Conservation (phyloP, 2,329 filamentous ascomycete genomes). For the Ophiocordyceps camponoti-saundersi region DNA sequence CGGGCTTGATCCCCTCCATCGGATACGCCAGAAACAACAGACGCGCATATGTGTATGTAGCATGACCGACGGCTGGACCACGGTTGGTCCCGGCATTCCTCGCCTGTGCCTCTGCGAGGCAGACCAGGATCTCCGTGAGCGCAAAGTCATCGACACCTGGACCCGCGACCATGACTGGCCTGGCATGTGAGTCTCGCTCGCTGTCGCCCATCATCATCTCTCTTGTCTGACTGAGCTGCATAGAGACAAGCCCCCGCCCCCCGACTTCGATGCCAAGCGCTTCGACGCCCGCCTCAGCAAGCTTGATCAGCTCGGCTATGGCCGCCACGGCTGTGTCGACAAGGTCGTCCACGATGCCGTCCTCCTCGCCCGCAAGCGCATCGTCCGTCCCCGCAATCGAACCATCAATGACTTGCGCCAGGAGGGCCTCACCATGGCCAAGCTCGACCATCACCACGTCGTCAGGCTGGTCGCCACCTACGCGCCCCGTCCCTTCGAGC, state of each 20-base stretch:
- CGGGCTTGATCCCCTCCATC: no score
- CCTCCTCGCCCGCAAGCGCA: slow-evolving; percentile 26
- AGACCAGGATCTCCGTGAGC: slow-evolving; percentile 14
- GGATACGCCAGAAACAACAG: not conserved
- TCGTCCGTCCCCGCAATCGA: slow-evolving; percentile 16
- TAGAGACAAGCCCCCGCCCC: slow-evolving; percentile 13
- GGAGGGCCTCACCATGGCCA: slow-evolving; percentile 29
- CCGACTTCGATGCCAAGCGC: slow-evolving; percentile 14
- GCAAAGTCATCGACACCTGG: slow-evolving; percentile 14
- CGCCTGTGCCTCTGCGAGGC: slow-evolving; percentile 8
- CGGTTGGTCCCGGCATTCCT: slow-evolving; percentile 11
- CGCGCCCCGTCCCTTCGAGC: slow-evolving; percentile 18
- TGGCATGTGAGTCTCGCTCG: slow-evolving; percentile 11
- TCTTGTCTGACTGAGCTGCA: not conserved
- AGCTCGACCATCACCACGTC: slow-evolving; percentile 28
- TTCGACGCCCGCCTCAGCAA: slow-evolving; percentile 15
- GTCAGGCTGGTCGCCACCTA: slow-evolving; percentile 30
- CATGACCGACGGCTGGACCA: slow-evolving; percentile 18
- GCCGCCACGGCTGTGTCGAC: slow-evolving; percentile 26
- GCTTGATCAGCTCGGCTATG: slow-evolving; percentile 21
- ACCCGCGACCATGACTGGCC: slow-evolving; percentile 16
- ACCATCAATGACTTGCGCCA: slow-evolving; percentile 23
- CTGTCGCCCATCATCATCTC: not conserved
- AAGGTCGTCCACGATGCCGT: slow-evolving; percentile 23
- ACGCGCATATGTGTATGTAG: not conserved